phyloP scores from a whole-genome alignment of 306 rosid species.

The Quercus suber region DNA sequence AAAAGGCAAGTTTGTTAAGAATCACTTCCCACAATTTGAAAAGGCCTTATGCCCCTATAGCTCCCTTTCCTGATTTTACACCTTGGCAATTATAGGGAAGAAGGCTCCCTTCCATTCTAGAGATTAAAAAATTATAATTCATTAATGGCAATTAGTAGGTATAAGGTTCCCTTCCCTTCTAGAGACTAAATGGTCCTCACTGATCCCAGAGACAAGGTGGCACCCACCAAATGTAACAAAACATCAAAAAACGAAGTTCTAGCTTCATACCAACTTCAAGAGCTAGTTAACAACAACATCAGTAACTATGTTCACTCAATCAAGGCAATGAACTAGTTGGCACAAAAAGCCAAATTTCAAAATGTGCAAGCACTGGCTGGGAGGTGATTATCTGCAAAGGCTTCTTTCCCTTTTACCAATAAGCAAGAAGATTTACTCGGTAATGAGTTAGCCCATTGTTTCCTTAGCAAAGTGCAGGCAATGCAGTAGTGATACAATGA shows the following conservation, averaged over 20 bases:
- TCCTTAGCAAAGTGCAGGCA: too few species aligned
- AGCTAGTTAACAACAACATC: background rate
- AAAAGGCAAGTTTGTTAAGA: background rate
- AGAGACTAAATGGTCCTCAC: background rate
- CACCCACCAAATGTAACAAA: background rate
- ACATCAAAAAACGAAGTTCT: background rate
- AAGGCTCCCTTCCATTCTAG: background rate
- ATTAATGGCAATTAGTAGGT: background rate
- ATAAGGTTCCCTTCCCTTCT: too few species aligned
- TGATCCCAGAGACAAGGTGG: background rate
- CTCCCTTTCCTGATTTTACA: background rate
- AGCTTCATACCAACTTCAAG: background rate
- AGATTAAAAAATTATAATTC: background rate
- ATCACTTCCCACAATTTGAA: background rate
- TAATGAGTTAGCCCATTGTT: background rate
- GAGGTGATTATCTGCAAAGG: background rate
- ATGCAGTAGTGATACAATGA: too few species aligned
- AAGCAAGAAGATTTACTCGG: background rate
- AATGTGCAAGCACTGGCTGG: background rate
- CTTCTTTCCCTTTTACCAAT: background rate
- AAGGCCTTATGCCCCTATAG: background rate
- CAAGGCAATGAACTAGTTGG: background rate
- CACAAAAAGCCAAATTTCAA: background rate
- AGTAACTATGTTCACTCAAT: background rate
- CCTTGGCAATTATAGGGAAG: background rate